Evolutionary conservation across 768 basidiomycete genomes (phyloP), one percentile per base, ranked within the genome.

Genomic region (Boletus reticuloceps): DNA sequence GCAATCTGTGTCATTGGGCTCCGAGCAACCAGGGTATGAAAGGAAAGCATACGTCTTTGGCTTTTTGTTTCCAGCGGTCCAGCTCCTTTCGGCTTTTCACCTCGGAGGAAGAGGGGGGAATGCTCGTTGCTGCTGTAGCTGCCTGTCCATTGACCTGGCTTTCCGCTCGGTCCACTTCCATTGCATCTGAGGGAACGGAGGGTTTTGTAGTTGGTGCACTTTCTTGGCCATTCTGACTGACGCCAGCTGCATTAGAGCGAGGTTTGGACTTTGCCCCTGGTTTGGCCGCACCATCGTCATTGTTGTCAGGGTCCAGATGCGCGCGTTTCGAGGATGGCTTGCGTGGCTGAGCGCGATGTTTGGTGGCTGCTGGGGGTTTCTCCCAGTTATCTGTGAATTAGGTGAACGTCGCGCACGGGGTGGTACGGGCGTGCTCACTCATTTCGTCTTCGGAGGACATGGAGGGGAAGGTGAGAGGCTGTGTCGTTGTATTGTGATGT

Each of bases 391-490:
- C 66, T 69, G 55, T 55, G 53, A 55, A 66, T 68, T 41, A 67
- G 66, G 66, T 63, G 55, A 66, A 68, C 38, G 37, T 55, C 59
- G 45, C 34, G 59, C 22, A 36, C 38, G 29, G 8, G 29, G 42
- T 20, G 46, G 27, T 29, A 29, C 22, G 40, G 31, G 36, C n/a
- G 31, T 29, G 46, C 65, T 64, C 45, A 69, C 68, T 67, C 61
- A 69, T 69, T 48, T 69, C 70, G 54, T 69, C 68, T 45, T 69
- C 70, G 11, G 69, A 69, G 13, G 68, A 71, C 68, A 71, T 71
- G 53, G 16, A 1, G 13, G 22, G 22, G 14, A 11, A 13, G 14
- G 2, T 20, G 11, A 13, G 51, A 77, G 49, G 72, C 66, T 50
- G 61, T 55, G 61, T 58, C 19, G 36, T 37, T 31, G 38, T 54